Evolutionary conservation across 805 yeast genomes (phyloP), one percentile per base, ranked within the genome.

Genomic region (Candida tibetensis): DNA sequence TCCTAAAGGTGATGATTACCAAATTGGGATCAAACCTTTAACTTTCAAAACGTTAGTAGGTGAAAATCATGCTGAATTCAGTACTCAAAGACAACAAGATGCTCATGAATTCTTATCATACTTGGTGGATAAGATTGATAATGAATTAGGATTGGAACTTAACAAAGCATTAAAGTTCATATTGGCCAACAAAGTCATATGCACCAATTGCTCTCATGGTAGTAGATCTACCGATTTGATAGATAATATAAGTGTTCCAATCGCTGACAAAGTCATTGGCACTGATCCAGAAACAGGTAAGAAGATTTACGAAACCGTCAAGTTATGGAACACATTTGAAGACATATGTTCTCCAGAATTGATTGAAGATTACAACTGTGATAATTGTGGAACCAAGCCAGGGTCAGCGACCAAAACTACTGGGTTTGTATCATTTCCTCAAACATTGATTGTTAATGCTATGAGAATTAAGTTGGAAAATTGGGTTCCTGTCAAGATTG

Each of bases 11-110:
- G 72, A 64, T 17, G 71, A 71, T 30, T 86, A 81, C 57, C 93
- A 87, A 54, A 53, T 67, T 28, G 97, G 98, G 4, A 72, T 93
- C 14, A 75, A 78, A 36, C 96, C 96, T 0, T 67, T 77, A 1
- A 72, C 83, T 33, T 81, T 93, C 61, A 91, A 91, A 57, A 66
- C 77, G 6, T 64, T 88, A 17, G 69, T 93, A 36, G 96, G 96
- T 3, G 74, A 74, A 35, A 77, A 78, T 26, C 95, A 93, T 58
- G 70, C 71, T 13, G 99, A 93, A 53, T 93, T 93, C 51, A 71
- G 81, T 31, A 81, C 95, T 0, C 85, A 82, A 72, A 78, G 81
- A 49, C 99, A 93, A 57, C 99, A 93, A 59, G 99, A 93, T 66
- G 93, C 98, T 0, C 85, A 81, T 67, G 99, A 93, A 58, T 93